Percentiles rank a stretch among this genome's conserved stretches.
Conservation (phyloP, 148 eudicot genomes). For the Fagopyrum tataricum region DNA sequence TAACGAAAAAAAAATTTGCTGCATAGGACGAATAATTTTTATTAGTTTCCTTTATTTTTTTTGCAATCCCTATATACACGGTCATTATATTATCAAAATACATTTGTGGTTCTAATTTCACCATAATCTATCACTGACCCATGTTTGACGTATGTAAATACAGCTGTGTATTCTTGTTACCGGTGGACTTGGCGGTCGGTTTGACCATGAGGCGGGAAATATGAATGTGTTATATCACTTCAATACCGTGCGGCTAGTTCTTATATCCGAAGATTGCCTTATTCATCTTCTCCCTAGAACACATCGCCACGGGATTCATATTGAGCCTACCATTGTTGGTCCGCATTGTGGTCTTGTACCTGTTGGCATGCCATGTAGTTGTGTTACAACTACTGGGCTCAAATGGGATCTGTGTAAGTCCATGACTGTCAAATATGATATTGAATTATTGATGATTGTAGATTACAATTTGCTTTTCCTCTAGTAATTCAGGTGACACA, state of each 20-base stretch:
- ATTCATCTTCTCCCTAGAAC: slow-evolving; percentile 72
- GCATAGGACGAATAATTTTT: too few relatives aligned
- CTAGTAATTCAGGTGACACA: slow-evolving; percentile 45
- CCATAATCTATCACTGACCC: too few relatives aligned
- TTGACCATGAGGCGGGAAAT: slow-evolving; percentile 90
- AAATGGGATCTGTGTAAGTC: slow-evolving; percentile 82
- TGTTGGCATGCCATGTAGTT: slow-evolving; percentile 45
- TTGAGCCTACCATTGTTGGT: slow-evolving; percentile 59
- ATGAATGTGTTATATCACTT: slow-evolving; percentile 66
- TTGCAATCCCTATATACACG: too few relatives aligned
- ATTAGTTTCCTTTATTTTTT: too few relatives aligned
- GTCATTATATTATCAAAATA: too few relatives aligned
- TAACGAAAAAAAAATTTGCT: background rate
- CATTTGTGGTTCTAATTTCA: too few relatives aligned
- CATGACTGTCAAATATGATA: background rate
- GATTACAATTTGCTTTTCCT: background rate
- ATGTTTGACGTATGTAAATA: background rate
- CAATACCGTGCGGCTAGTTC: slow-evolving; percentile 50
- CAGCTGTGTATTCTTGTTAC: slow-evolving; percentile 78
- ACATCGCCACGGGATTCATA: slow-evolving; percentile 58
- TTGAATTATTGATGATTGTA: background rate
- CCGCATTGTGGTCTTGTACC: slow-evolving; percentile 95
- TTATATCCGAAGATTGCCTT: slow-evolving; percentile 75
- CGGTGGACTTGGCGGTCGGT: slow-evolving; percentile 92
- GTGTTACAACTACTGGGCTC: slow-evolving; percentile 74